Conservation (phyloP, 768 basidiomycete genomes). For the Punctularia strigosozonata region DNA sequence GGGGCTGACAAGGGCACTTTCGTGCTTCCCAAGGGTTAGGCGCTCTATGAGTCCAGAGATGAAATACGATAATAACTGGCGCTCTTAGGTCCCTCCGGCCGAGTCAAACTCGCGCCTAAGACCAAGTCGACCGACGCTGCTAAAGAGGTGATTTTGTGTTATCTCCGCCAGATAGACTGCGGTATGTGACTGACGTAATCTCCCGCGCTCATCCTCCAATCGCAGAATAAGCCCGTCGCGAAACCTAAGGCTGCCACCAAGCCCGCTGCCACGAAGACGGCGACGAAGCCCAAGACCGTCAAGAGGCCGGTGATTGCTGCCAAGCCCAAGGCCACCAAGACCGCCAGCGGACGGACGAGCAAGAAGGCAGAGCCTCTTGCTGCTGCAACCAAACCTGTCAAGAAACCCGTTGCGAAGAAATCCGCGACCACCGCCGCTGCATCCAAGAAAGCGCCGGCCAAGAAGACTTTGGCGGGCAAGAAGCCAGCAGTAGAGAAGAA, state of each 20-base stretch:
- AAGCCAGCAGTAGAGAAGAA: constrained; percentile 23
- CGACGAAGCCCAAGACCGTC: constrained; percentile 18
- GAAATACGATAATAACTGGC: constrained; percentile 1
- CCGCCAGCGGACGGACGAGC: constrained; percentile 4
- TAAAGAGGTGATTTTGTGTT: constrained; percentile 37
- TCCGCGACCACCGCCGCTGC: constrained; percentile 14
- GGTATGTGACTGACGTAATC: constrained; percentile 5
- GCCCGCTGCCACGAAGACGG: constrained; percentile 14
- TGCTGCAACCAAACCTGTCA: constrained; percentile 5
- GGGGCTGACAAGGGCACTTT: constrained; percentile 80
- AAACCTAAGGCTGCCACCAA: constrained; percentile 15
- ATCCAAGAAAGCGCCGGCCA: constrained; percentile 27
- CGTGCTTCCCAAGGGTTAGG: constrained; percentile 74
- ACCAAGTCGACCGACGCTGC: constrained; percentile 38
- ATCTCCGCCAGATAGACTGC: constrained; percentile 14
- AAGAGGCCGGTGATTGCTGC: constrained; percentile 11
- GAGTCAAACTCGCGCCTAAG: constrained; percentile 65
- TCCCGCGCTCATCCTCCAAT: constrained; percentile 3
- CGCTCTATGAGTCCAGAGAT: too few species aligned
- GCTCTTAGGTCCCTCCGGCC: constrained; percentile 31
- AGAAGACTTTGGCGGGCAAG: constrained; percentile 18
- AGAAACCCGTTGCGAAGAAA: constrained; percentile 10
- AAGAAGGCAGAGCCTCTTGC: constrained; percentile 7
- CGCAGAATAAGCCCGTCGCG: constrained; percentile 11
- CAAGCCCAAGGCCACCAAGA: constrained; percentile 9